Percentiles rank a stretch among this genome's conserved stretches.
These are phyloP conservation scores for Xylaria hypoxylon DNA, from an alignment of 2,329 filamentous ascomycete genomes.

Conservation along the genomic window DNA sequence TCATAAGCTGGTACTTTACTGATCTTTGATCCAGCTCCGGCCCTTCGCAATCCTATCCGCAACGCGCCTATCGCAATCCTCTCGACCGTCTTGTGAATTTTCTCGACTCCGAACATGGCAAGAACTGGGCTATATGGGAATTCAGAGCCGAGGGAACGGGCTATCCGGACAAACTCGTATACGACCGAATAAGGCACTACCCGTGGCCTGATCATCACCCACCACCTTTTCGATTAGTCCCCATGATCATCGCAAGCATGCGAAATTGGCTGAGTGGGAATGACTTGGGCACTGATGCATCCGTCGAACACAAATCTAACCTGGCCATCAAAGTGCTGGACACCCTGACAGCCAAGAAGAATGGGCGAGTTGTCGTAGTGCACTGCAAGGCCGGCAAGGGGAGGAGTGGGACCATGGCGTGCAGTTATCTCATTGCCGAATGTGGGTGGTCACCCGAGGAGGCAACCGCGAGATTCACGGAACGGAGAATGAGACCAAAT, in stretches of 20 bases:
- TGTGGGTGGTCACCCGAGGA: constrained; percentile 71
- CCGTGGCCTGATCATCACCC: constrained; percentile 98
- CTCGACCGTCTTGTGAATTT: constrained; percentile 88
- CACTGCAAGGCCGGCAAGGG: constrained; percentile 99
- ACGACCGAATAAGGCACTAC: constrained; percentile 87
- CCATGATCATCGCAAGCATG: constrained; percentile 92
- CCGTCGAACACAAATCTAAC: constrained; percentile 40
- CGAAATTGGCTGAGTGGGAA: constrained; percentile 80
- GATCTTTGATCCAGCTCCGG: constrained; percentile 74
- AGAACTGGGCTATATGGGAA: constrained; percentile 96
- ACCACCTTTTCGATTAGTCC: constrained; percentile 89
- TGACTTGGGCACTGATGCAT: constrained; percentile 53
- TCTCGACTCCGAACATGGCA: constrained; percentile 84
- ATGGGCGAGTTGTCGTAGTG: constrained; percentile 80
- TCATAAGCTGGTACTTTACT: neutral
- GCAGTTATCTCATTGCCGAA: constrained; percentile 90
- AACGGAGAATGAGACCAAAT: constrained; percentile 86
- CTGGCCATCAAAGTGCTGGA: constrained; percentile 45
- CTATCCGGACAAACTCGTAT: constrained; percentile 91
- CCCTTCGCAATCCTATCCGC: constrained; percentile 87
- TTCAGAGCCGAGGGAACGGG: constrained; percentile 97
- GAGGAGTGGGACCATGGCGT: constrained; percentile 86
- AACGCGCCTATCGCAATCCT: constrained; percentile 93
- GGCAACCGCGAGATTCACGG: constrained; percentile 72
- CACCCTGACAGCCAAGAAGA: constrained; percentile 52